Evolutionary conservation across 2,329 filamentous ascomycete species (phyloP).

Genomic region (Botryosphaeria dothidea): DNA sequence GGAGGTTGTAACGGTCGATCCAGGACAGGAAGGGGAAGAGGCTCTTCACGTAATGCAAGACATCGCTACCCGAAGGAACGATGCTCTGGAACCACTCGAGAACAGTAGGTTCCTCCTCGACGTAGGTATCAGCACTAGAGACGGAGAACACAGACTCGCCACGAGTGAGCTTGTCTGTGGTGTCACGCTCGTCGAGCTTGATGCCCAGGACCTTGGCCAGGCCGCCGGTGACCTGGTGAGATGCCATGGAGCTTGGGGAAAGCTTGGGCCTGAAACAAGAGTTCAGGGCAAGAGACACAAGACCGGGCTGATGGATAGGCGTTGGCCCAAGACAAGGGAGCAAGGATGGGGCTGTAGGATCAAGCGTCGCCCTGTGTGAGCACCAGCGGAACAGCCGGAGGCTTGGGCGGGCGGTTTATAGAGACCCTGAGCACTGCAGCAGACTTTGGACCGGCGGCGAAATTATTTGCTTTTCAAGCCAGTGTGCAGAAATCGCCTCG

Average conservation of each 20-base stretch:
- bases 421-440: background rate
- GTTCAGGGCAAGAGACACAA: background rate
- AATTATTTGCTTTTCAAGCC: conserved; percentile 8
- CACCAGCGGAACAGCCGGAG: conserved; percentile 3
- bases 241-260: conserved; percentile 20
- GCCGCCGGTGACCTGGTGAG: conserved; percentile 65
- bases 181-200: conserved; percentile 71
- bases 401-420: conserved; percentile 11
- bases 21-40: conserved; percentile 89
- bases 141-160: conserved; percentile 80
- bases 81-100: conserved; percentile 70
- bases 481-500: background rate
- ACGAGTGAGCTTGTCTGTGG: conserved; percentile 66
- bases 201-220: conserved; percentile 82
- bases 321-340: background rate
- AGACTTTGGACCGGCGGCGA: background rate
- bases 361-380: background rate
- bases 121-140: conserved; percentile 72
- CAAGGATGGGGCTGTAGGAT: conserved; percentile 9
- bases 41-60: conserved; percentile 63
- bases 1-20: conserved; percentile 83
- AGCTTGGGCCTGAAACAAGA: conserved; percentile 8
- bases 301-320: background rate
- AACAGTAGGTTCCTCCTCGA: conserved; percentile 78
- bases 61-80: conserved; percentile 58